A percentile compares a stretch with the other conserved stretches of the same genome.
phyloP scores from a whole-genome alignment of 305 asterid species.

The Vinca major region DNA sequence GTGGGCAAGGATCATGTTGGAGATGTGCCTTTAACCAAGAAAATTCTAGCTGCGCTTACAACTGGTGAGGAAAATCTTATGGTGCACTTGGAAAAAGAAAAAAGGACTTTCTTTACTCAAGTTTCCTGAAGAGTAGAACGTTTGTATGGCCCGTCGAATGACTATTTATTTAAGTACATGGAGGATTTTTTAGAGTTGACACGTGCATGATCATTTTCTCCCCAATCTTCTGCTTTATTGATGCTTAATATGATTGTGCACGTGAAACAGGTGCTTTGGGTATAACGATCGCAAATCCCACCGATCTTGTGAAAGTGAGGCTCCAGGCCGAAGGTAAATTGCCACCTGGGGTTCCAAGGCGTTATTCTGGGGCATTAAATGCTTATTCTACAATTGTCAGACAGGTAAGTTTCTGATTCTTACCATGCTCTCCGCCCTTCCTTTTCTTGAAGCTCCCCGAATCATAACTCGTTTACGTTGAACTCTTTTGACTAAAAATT shows the following conservation, averaged over 20 bases:
- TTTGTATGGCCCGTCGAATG: background rate
- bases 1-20: slow-evolving; percentile 93
- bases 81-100: background rate
- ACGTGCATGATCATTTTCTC: background rate
- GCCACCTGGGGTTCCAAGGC: slow-evolving; percentile 85
- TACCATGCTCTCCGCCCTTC: slow-evolving; percentile 6
- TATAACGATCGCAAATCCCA: slow-evolving; percentile 75
- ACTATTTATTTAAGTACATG: background rate
- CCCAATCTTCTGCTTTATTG: background rate
- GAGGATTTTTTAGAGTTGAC: background rate
- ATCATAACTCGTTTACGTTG: background rate
- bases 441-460: background rate
- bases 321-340: slow-evolving; percentile 94
- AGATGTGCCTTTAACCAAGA: slow-evolving; percentile 80
- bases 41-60: slow-evolving; percentile 85
- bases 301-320: slow-evolving; percentile 90
- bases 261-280: slow-evolving; percentile 62
- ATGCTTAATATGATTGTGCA: background rate
- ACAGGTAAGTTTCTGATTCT: slow-evolving; percentile 47
- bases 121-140: background rate
- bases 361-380: slow-evolving; percentile 84
- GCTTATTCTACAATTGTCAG: slow-evolving; percentile 77
- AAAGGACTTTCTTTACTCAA: background rate
- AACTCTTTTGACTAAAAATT: slow-evolving; percentile 12
- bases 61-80: slow-evolving; percentile 48